These are phyloP conservation scores for Gamsiella multidivaricata DNA, from an alignment of 192 early-diverging fungal genomes.

Conservation along the genomic window DNA sequence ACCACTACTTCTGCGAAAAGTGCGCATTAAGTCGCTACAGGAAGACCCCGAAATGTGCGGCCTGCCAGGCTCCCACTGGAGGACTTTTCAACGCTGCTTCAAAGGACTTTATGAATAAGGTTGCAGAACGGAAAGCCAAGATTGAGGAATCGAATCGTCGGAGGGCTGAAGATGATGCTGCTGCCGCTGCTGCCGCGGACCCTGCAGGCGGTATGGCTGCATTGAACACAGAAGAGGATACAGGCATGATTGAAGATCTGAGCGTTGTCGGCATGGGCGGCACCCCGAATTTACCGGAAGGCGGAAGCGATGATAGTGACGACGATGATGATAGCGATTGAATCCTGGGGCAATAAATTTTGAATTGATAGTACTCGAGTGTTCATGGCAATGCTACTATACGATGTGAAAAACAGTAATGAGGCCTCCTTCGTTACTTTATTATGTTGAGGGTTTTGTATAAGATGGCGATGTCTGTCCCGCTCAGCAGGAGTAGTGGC, in stretches of 20 bases:
- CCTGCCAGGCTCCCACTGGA: constrained; percentile 83
- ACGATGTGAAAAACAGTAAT: too few species aligned
- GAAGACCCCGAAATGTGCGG: constrained; percentile 91
- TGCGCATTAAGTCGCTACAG: constrained; percentile 89
- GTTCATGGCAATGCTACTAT: background rate
- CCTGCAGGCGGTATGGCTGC: constrained; percentile 23
- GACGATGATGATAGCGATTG: constrained; percentile 17
- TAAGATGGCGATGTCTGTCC: too few species aligned
- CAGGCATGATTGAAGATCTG: constrained; percentile 50
- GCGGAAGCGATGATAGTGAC: constrained; percentile 32
- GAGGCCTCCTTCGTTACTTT: too few species aligned
- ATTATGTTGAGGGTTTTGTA: too few species aligned
- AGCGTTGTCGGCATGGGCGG: constrained; percentile 49
- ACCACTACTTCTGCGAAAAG: constrained; percentile 96
- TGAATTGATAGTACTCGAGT: background rate
- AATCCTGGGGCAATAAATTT: too few species aligned
- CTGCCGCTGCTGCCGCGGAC: constrained; percentile 44
- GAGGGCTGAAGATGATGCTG: constrained; percentile 46
- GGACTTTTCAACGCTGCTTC: constrained; percentile 83
- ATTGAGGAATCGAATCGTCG: constrained; percentile 48
- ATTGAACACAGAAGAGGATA: constrained; percentile 25
- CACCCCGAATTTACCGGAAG: constrained; percentile 15
- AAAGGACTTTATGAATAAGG: constrained; percentile 76
- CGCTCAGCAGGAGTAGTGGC: background rate
- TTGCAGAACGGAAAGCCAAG: constrained; percentile 63